These are phyloP conservation scores for Cicer yamashitae DNA, from an alignment of 306 rosid genomes.

Conservation along the genomic window DNA sequence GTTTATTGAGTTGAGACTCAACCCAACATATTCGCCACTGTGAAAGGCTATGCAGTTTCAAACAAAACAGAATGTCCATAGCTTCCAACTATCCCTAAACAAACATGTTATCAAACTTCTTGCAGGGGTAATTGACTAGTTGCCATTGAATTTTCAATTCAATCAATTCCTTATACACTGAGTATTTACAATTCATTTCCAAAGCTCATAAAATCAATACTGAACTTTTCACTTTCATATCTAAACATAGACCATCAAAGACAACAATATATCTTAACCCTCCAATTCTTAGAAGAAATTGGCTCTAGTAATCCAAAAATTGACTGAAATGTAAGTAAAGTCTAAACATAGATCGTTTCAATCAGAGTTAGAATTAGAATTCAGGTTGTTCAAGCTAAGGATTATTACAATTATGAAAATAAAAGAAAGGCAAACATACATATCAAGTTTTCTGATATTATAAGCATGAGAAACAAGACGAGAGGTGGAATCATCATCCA, in stretches of 20 bases:
- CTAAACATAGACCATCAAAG: background rate
- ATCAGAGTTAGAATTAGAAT: too few species aligned
- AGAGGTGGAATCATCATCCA: constrained; percentile 91
- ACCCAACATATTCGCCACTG: too few species aligned
- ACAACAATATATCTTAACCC: background rate
- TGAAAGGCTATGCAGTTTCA: background rate
- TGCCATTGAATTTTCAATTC: too few species aligned
- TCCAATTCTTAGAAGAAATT: too few species aligned
- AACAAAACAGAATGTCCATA: background rate
- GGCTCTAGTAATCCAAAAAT: too few species aligned
- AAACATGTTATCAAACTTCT: too few species aligned
- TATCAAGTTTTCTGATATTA: constrained; percentile 76
- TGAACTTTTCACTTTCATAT: constrained; percentile 14
- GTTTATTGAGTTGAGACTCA: background rate
- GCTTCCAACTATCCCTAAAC: too few species aligned
- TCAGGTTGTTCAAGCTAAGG: too few species aligned
- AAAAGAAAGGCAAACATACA: constrained; percentile 49
- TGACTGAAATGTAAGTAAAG: too few species aligned
- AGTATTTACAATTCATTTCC: background rate
- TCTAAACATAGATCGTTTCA: too few species aligned
- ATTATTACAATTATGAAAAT: background rate
- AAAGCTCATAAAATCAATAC: constrained; percentile 20
- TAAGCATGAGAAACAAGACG: constrained; percentile 81
- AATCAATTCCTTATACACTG: background rate
- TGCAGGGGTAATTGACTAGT: too few species aligned